Base-by-base conservation (phyloP, 2,329 filamentous ascomycete genomes). In the Rosellinia necatrix region DNA sequence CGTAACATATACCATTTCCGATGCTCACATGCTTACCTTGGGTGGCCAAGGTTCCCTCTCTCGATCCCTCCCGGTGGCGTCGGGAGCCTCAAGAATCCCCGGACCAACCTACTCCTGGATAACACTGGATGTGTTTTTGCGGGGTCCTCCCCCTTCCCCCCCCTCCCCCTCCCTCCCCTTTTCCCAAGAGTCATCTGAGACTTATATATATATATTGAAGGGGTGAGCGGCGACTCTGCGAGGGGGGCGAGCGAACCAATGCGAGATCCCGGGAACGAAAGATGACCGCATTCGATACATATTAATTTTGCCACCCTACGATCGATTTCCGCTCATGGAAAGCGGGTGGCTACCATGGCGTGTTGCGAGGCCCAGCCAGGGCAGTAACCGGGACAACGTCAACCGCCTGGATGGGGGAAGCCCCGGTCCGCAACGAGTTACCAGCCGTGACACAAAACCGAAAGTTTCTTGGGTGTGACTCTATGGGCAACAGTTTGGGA, bases 261-360 rank as follows among this genome's bases (percentile, higher is more conserved):
- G 29, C 46, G 13, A 27, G 19, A 55, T n/a, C 34, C 35, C 21
- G 21, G 48, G 49, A 49, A 47, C 53, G 30, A 29, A 19, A 25
- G 41, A 50, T 60, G 50, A 49, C 46, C 47, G 50, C 49, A 60
- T 53, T 48, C 27, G 40, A 50, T 46, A 53, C 37, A 60, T 24
- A 58, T 60, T 54, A 60, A 60, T 53, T 56, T 44, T 49, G 47
- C 58, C 58, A 60, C 58, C 58, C 51, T 48, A 17, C 29, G 57
- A 57, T 60, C 57, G 57, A 34, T 49, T 53, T 41, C 27, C 37
- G 46, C 27, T 25, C 24, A 21, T 40, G 24, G 47, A 51, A 40
- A n/a, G n/a, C n/a, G n/a, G n/a, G 41, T 42, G 48, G 42, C 32
- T 44, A 38, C n/a, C 46, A 22, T 50, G 34, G 49, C 47, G 54